Evolutionary conservation across 2,329 filamentous ascomycete genomes (phyloP), one percentile per base, ranked within the genome.

Genomic region (Cyphellophora attinorum): DNA sequence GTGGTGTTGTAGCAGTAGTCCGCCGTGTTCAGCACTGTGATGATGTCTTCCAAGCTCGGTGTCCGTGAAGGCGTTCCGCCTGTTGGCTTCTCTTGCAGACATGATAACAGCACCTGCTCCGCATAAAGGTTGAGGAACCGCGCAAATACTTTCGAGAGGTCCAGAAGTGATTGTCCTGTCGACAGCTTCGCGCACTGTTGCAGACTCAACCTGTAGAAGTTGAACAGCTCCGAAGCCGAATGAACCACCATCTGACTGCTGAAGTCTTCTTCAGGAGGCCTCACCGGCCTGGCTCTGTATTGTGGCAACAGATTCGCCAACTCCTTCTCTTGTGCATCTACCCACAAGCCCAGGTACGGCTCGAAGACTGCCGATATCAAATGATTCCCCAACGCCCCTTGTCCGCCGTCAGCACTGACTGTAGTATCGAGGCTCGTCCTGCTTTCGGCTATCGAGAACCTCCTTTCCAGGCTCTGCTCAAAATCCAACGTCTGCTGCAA

Each of bases 1-100:
- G 86, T 91, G 18, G 93, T 96, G 16, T 76, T 77, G 53, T 95
- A 89, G 74, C 91, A 98, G 57, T 96, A 98, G 53, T 98, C 91
- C 1, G 91, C 89, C 1, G 91, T 96, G 55, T 98, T 98, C 31
- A 98, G 68, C 1, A 96, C 86, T 3, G 93, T 65, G 11, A 95
- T 73, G 3, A 83, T 74, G 43, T 94, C 82, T 50, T 94, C 79
- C 2, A 91, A 44, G 5, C 58, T 57, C 2, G 62, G 60, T n/a
- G 57, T 48, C 33, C 56, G 61, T 1, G 72, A 72, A 2, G 73
- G 70, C 3, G 67, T 70, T 39, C 68, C 64, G 42, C 70, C 50
- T 52, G 70, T 58, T 47, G 69, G 46, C 56, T 76, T 51, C 60
- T 82, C 75, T 18, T 70, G 72, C 12, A 81, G 65, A 41, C 82